A percentile compares a stretch with the other conserved stretches of the same genome.
Conservation (phyloP, 208 protist genomes). For the Trypanosoma vivax region DNA sequence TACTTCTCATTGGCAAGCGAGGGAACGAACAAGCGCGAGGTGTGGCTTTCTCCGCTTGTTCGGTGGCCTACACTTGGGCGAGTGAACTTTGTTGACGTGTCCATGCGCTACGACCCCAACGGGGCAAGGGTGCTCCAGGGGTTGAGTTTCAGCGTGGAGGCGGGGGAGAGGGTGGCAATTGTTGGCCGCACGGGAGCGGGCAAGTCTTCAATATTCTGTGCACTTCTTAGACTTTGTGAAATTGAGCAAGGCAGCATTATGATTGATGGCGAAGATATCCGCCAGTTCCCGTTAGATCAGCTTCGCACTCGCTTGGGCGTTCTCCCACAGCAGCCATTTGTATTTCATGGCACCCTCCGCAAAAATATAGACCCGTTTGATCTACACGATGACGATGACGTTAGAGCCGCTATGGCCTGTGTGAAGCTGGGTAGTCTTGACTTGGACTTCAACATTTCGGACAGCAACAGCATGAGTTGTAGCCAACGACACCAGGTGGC, state of each 20-base stretch:
- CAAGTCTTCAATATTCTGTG: constrained; percentile 44
- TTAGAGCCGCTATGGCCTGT: constrained; percentile 1
- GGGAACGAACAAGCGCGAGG: not conserved
- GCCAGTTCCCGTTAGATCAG: constrained; percentile 1
- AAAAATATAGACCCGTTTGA: constrained; percentile 30
- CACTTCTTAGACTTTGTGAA: constrained; percentile 27
- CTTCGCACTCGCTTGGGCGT: constrained; percentile 17
- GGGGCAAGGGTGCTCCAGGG: constrained; percentile 24
- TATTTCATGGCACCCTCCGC: constrained; percentile 29
- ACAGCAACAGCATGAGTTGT: constrained; percentile 4
- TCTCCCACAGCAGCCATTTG: constrained; percentile 32
- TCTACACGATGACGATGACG: constrained; percentile 17
- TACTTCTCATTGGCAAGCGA: constrained; percentile 31
- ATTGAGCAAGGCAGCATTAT: constrained; percentile 11
- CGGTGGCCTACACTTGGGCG: constrained; percentile 36
- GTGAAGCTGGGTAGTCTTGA: constrained; percentile 11
- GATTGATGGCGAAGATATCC: constrained; percentile 20
- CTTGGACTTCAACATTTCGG: constrained; percentile 9
- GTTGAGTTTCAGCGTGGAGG: constrained; percentile 20
- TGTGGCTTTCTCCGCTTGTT: not conserved
- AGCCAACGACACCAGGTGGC: constrained; percentile 20
- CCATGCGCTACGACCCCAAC: constrained; percentile 29
- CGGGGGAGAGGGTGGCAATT: constrained; percentile 44
- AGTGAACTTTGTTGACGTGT: constrained; percentile 34
- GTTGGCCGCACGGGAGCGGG: constrained; percentile 45